Evolutionary conservation across 257 asterid species (phyloP), one percentile per base, ranked within the genome.

Genomic region (Dorcoceras hygrometricum): DNA sequence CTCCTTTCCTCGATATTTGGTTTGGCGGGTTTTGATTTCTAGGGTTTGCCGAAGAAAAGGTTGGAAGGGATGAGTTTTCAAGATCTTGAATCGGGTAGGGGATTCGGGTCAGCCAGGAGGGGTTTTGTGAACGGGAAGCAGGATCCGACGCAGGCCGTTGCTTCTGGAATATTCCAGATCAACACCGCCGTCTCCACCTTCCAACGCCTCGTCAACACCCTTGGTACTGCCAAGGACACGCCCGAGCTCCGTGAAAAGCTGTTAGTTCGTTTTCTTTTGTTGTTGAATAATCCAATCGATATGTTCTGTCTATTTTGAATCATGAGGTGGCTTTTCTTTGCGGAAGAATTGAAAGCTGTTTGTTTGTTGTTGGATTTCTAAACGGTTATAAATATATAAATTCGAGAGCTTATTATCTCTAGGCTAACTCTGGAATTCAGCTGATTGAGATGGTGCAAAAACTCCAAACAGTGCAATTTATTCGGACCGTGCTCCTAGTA

Each of bases 171-270:
- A 62, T 90, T 93, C 70, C 96, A 88, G 90, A 85, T 89, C 80
- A 88, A 82, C 78, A 93, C 97, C 51, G 89, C 91, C 23, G 94
- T 93, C 58, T 82, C 96, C 12, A 83, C 96, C 36, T 93, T 93
- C 77, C 97, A 90, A 72, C 90, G 97, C 68, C 91, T 93, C 22
- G 97, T 93, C 51, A 93, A 90, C 67, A 82, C 97, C 73, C 86
- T 93, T 3, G 99, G 99, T 23, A 93, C 99, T 16, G 94, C 96
- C 23, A 93, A 88, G 80, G 99, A 93, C 69, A 90, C 97, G 59
- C 91, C 96, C 4, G 91, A 90, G 80, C 97, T 89, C 56, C 96
- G 99, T 6, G 96, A 90, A 55, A 93, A 90, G 81, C 88, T 93
- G 99, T 93, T 76, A 82, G 89, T 82, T 53, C 43, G 62, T 36